Conservation (phyloP, 208 protist genomes). For the Kentomonas sorsogonicus region DNA sequence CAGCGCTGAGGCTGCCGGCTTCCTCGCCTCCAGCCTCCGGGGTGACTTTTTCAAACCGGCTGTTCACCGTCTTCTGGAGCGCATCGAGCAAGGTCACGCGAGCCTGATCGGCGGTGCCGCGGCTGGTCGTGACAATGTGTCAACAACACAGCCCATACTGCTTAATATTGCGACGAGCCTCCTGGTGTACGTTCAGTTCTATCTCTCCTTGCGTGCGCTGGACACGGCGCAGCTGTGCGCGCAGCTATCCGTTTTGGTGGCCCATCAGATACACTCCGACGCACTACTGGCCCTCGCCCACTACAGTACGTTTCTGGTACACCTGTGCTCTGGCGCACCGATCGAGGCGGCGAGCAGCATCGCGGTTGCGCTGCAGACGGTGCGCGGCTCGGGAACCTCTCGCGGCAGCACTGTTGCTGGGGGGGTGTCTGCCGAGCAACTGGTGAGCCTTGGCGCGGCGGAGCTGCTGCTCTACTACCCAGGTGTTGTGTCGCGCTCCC, state of each 20-base stretch:
- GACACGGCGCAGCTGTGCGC: slow-evolving; percentile 53
- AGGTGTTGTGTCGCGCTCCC: too few species aligned
- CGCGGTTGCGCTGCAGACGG: too few species aligned
- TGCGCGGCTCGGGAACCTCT: too few species aligned
- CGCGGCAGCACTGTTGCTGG: too few species aligned
- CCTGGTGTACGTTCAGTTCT: slow-evolving; percentile 71
- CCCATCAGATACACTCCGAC: slow-evolving; percentile 67
- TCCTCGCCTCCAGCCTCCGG: background rate
- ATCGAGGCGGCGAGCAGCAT: too few species aligned
- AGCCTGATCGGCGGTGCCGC: background rate
- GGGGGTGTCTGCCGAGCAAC: too few species aligned
- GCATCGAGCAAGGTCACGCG: background rate
- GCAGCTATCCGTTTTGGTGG: slow-evolving; percentile 60
- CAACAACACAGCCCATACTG: slow-evolving; percentile 48
- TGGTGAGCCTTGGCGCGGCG: too few species aligned
- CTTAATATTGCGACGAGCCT: slow-evolving; percentile 71
- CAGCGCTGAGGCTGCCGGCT: background rate
- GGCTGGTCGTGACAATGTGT: background rate
- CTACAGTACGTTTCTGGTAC: too few species aligned
- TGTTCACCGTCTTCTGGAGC: background rate
- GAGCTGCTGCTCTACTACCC: too few species aligned
- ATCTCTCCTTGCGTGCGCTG: slow-evolving; percentile 53
- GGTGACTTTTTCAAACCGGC: background rate
- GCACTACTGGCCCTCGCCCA: slow-evolving; percentile 62
- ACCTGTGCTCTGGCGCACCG: too few species aligned